These are phyloP conservation scores for Eucalyptus shirleyi DNA, from an alignment of 345 rosid species.

Conservation along the genomic window DNA sequence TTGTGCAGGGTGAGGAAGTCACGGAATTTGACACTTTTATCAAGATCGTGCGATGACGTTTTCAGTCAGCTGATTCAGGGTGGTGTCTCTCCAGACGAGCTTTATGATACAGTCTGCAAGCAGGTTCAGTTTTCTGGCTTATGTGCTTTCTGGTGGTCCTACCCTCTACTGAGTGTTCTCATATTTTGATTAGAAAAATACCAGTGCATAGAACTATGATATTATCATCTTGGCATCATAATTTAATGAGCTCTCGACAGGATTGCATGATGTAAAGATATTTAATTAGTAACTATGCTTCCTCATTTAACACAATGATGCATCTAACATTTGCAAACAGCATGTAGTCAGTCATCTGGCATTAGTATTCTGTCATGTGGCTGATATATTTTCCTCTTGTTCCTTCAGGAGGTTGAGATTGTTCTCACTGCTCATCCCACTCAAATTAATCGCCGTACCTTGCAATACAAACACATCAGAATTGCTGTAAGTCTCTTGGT, in stretches of 20 bases:
- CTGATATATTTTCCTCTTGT: background rate
- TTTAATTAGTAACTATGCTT: background rate
- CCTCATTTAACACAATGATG: background rate
- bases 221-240: background rate
- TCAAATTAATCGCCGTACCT: conserved; percentile 89
- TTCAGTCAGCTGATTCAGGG: conserved; percentile 71
- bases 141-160: background rate
- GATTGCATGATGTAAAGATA: background rate
- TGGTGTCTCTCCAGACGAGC: conserved; percentile 68
- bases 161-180: background rate
- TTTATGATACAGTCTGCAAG: conserved; percentile 74
- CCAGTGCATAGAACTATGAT: background rate
- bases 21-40: conserved; percentile 29
- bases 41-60: conserved; percentile 92
- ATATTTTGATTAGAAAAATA: background rate
- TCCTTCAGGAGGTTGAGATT: conserved; percentile 79
- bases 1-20: conserved; percentile 67
- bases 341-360: background rate
- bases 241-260: background rate
- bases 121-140: conserved; percentile 36
- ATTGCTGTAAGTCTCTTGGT: conserved; percentile 56
- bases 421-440: conserved; percentile 99
- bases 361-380: background rate
- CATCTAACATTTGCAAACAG: background rate
- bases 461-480: conserved; percentile 92